These are phyloP conservation scores for Suhomyces kunorum DNA, from an alignment of 1,139 yeast genomes.

Conservation along the genomic window DNA sequence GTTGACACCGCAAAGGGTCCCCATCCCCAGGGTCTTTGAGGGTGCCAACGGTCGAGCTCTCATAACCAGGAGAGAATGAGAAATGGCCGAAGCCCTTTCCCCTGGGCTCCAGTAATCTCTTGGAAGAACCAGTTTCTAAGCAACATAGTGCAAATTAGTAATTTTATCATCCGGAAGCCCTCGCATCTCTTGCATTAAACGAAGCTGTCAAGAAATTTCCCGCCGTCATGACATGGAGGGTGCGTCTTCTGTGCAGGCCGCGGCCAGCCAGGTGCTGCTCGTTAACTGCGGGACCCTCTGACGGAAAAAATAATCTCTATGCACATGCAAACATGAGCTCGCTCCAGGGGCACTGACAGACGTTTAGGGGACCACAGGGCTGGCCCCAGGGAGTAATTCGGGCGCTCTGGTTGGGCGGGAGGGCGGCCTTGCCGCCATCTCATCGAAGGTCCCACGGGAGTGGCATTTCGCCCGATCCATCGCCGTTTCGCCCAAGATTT, in stretches of 20 bases:
- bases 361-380: background rate
- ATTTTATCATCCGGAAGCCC: slow-evolving; percentile 1
- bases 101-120: background rate
- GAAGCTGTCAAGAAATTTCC: slow-evolving; percentile 9
- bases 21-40: slow-evolving; percentile 3
- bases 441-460: slow-evolving; percentile 1
- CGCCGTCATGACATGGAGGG: too few species aligned
- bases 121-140: slow-evolving; percentile 3
- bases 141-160: slow-evolving; percentile 8
- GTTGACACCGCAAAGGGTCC: slow-evolving; percentile 1
- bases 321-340: slow-evolving; percentile 1
- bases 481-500: slow-evolving; percentile 6
- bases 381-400: background rate
- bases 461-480: background rate
- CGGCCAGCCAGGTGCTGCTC: background rate
- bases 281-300: slow-evolving; percentile 2
- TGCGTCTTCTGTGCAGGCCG: slow-evolving; percentile 1
- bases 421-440: slow-evolving; percentile 1
- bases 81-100: too few species aligned
- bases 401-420: slow-evolving; percentile 1
- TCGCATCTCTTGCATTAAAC: slow-evolving; percentile 1
- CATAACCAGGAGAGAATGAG: too few species aligned
- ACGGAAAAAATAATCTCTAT: slow-evolving; percentile 2
- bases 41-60: slow-evolving; percentile 1
- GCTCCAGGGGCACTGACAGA: background rate